A percentile compares a stretch with the other conserved stretches of the same genome.
Conservation (phyloP, 2,329 filamentous ascomycete species). For the Kalmusia sp. region DNA sequence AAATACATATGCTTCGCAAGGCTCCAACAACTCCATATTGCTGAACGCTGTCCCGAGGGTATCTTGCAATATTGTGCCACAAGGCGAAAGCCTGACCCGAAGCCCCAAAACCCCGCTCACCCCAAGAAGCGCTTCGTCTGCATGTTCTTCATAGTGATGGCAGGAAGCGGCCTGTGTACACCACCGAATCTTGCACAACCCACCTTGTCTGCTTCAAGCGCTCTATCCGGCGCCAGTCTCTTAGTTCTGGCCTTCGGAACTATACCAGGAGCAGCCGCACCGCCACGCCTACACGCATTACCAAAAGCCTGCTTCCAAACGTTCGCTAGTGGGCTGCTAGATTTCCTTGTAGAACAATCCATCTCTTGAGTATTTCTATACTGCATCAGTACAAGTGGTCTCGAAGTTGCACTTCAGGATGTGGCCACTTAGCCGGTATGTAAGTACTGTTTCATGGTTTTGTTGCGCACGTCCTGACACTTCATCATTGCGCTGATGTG, state of each 20-base stretch:
- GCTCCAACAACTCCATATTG: background rate
- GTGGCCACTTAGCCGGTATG: constrained; percentile 6
- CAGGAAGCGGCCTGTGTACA: background rate
- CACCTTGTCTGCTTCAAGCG: background rate
- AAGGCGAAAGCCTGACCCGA: no score
- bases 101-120: background rate
- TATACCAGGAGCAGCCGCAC: background rate
- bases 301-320: background rate
- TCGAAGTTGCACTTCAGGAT: background rate
- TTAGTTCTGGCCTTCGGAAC: background rate
- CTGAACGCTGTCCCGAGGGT: constrained; percentile 2
- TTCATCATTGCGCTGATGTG: constrained; percentile 63
- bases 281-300: background rate
- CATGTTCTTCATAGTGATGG: background rate
- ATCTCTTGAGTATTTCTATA: background rate
- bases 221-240: background rate
- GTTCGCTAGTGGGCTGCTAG: background rate
- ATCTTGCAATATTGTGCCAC: constrained; percentile 7
- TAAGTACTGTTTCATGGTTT: constrained; percentile 29
- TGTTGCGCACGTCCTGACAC: constrained; percentile 41
- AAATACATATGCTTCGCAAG: background rate
- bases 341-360: background rate
- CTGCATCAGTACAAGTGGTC: background rate
- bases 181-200: background rate
- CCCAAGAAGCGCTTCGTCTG: background rate